These are phyloP conservation scores for Fusarium pseudocircinatum DNA, from an alignment of 2,329 filamentous ascomycete species.

Conservation along the genomic window DNA sequence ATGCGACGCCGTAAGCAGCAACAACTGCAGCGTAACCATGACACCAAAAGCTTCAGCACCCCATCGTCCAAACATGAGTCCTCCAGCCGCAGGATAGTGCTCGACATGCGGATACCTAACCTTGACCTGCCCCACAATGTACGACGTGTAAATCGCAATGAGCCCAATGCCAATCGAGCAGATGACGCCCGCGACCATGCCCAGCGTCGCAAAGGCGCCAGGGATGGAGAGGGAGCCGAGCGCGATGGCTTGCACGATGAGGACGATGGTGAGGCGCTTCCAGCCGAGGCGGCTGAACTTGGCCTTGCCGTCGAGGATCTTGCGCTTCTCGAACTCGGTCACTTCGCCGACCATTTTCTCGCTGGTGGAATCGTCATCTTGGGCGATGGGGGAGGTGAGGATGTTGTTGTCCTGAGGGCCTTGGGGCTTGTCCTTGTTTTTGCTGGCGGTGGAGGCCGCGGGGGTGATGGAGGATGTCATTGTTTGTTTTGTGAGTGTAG, in stretches of 20 bases:
- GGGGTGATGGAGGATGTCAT: slow-evolving; percentile 33
- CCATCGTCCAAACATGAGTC: slow-evolving; percentile 64
- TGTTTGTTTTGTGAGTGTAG: not conserved
- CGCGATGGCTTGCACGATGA: slow-evolving; percentile 40
- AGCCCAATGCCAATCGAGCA: slow-evolving; percentile 48
- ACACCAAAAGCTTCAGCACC: slow-evolving; percentile 67
- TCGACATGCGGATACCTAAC: slow-evolving; percentile 61
- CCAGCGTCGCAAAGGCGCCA: slow-evolving; percentile 37
- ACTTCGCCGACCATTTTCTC: slow-evolving; percentile 39
- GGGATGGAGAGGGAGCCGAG: slow-evolving; percentile 40
- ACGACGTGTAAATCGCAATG: slow-evolving; percentile 53
- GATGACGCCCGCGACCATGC: slow-evolving; percentile 50
- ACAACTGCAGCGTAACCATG: slow-evolving; percentile 66
- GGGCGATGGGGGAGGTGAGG: not conserved
- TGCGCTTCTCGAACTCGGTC: slow-evolving; percentile 40
- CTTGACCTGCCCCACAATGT: slow-evolving; percentile 55
- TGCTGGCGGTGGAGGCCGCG: slow-evolving; percentile 27
- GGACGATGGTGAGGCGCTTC: slow-evolving; percentile 41
- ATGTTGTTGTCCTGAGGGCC: slow-evolving; percentile 17
- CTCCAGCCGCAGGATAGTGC: slow-evolving; percentile 71
- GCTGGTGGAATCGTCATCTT: slow-evolving; percentile 30
- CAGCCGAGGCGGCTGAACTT: slow-evolving; percentile 40
- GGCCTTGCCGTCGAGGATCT: slow-evolving; percentile 36
- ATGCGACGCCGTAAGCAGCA: slow-evolving; percentile 75
- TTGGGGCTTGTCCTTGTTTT: slow-evolving; percentile 15